Conservation (phyloP, 2,329 filamentous ascomycete species). For the Penicillium sp. region DNA sequence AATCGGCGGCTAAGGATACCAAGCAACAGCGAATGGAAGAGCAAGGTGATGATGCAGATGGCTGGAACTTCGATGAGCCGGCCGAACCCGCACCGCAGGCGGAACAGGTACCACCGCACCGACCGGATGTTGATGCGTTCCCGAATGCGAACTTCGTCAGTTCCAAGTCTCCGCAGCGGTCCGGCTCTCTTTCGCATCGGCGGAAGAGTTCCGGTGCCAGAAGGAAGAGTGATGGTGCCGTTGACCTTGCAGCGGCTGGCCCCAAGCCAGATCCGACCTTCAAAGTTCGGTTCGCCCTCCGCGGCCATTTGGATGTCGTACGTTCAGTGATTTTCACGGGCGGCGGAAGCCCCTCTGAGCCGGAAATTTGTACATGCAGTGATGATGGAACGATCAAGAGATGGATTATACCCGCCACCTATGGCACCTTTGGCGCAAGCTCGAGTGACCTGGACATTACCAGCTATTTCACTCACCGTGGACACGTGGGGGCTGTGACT, state of each 20-base stretch:
- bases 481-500: conserved; percentile 83
- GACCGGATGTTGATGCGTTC: conserved; percentile 81
- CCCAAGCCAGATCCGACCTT: conserved; percentile 66
- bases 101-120: conserved; percentile 51
- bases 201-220: conserved; percentile 72
- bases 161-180: conserved; percentile 66
- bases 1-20: conserved; percentile 42
- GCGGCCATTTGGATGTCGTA: conserved; percentile 88
- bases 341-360: conserved; percentile 81
- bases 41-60: conserved; percentile 62
- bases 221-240: conserved; percentile 53
- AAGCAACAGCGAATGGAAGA: too few species aligned
- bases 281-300: conserved; percentile 82
- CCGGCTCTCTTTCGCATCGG: conserved; percentile 58
- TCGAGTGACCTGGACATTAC: conserved; percentile 75
- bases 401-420: conserved; percentile 85
- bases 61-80: conserved; percentile 87
- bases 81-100: too few species aligned
- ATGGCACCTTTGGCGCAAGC: conserved; percentile 53
- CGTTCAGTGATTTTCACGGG: conserved; percentile 93
- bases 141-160: conserved; percentile 68
- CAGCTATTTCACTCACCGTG: conserved; percentile 89
- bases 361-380: conserved; percentile 89
- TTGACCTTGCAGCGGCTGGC: conserved; percentile 49
- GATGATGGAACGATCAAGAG: conserved; percentile 94